A percentile compares a stretch with the other conserved stretches of the same genome.
Conservation (phyloP, 345 rosid genomes). For the Mallotus nudiflorus region DNA sequence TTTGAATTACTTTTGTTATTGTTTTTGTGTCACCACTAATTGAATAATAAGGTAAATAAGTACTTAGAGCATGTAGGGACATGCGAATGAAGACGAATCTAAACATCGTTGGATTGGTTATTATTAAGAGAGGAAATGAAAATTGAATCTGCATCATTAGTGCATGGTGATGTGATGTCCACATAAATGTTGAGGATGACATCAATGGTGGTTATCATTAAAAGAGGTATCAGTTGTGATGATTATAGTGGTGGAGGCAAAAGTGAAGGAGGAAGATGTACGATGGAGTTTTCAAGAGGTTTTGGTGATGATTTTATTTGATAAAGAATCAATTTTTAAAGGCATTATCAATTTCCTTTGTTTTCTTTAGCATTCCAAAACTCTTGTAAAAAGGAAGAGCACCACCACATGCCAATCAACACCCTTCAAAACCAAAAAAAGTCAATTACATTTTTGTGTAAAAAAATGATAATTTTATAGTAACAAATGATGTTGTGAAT, state of each 20-base stretch:
- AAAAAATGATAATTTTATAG: too few relatives aligned
- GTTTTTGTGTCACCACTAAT: constrained; percentile 46
- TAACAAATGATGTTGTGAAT: too few relatives aligned
- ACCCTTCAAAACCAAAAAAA: too few relatives aligned
- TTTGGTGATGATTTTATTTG: constrained; percentile 25
- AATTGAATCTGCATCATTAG: constrained; percentile 10
- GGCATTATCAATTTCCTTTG: too few relatives aligned
- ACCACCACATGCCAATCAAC: too few relatives aligned
- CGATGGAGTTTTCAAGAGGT: constrained; percentile 41
- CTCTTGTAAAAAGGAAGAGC: too few relatives aligned
- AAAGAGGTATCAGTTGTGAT: constrained; percentile 26
- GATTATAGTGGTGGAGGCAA: background rate
- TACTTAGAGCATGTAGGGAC: constrained; percentile 54
- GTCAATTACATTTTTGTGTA: too few relatives aligned
- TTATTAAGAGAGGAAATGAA: constrained; percentile 8
- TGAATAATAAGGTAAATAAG: constrained; percentile 60
- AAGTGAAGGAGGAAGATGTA: constrained; percentile 30
- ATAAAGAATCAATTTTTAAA: constrained; percentile 16
- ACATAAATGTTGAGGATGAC: constrained; percentile 43
- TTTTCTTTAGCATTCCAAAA: too few relatives aligned
- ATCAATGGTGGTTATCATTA: constrained; percentile 50
- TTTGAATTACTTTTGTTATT: background rate
- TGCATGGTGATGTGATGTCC: constrained; percentile 22
- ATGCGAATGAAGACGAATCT: constrained; percentile 59
- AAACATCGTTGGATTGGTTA: constrained; percentile 34